These are phyloP conservation scores for Pluteus cervinus DNA, from an alignment of 768 basidiomycete genomes.

Conservation along the genomic window DNA sequence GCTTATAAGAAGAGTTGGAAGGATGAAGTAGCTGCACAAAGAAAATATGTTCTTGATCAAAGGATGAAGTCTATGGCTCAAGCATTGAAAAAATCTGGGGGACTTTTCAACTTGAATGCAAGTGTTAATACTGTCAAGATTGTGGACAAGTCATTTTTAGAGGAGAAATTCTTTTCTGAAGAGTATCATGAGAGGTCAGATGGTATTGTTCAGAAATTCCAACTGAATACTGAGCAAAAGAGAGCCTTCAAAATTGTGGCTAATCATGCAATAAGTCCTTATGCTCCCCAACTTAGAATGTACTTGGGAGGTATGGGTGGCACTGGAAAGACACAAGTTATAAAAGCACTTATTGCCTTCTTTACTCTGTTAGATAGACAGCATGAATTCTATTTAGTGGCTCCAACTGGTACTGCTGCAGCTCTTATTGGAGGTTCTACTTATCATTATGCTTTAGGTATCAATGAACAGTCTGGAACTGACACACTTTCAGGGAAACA, in stretches of 20 bases:
- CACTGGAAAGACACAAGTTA: constrained; percentile 12
- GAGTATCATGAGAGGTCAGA: too few relatives aligned
- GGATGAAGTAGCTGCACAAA: too few relatives aligned
- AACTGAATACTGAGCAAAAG: background rate
- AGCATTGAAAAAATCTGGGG: too few relatives aligned
- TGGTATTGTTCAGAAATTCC: too few relatives aligned
- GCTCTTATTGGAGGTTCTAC: constrained; percentile 13
- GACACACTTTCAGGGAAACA: background rate
- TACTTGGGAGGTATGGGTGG: constrained; percentile 15
- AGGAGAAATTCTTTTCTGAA: too few relatives aligned
- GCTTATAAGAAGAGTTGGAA: too few relatives aligned
- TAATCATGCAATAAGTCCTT: constrained; percentile 1
- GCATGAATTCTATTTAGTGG: constrained; percentile 8
- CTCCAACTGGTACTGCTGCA: constrained; percentile 16
- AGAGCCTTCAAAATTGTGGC: constrained; percentile 1
- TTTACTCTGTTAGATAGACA: constrained; percentile 5
- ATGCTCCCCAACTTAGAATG: constrained; percentile 5
- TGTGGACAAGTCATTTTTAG: too few relatives aligned
- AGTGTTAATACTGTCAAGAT: too few relatives aligned
- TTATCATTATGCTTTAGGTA: constrained; percentile 13
- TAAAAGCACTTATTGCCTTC: constrained; percentile 10
- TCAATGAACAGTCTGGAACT: too few relatives aligned
- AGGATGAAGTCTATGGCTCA: too few relatives aligned
- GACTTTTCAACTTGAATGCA: too few relatives aligned
- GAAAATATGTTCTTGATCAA: too few relatives aligned